Evolutionary conservation across 2,329 filamentous ascomycete species (phyloP).

Genomic region (Pseudophaeomoniella oleicola): DNA sequence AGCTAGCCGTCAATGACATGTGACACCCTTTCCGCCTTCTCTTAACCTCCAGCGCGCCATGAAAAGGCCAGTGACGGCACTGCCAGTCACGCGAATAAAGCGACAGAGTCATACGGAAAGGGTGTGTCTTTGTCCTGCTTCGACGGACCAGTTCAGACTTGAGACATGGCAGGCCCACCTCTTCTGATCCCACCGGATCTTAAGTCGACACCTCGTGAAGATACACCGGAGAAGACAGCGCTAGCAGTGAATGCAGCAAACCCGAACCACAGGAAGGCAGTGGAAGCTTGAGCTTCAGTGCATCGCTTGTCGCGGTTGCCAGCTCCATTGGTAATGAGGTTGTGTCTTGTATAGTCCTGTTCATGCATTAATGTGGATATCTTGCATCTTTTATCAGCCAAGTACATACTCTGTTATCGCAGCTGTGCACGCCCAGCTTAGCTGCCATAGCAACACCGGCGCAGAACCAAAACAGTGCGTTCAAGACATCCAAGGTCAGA

Average conservation of each 20-base stretch:
- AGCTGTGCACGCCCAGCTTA: conserved; percentile 27
- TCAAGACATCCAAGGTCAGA: conserved; percentile 29
- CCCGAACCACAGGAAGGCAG: conserved; percentile 37
- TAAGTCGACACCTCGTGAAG: conserved; percentile 19
- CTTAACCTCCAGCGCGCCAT: too few species aligned
- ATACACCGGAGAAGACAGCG: conserved; percentile 23
- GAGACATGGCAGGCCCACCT: conserved; percentile 26
- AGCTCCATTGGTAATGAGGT: conserved; percentile 31
- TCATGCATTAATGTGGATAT: conserved; percentile 2
- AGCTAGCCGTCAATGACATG: too few species aligned
- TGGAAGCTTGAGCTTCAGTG: conserved; percentile 34
- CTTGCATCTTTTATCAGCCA: not conserved
- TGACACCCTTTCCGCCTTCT: too few species aligned
- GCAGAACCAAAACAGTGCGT: conserved; percentile 33
- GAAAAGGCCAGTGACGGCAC: too few species aligned
- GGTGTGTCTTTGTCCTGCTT: too few species aligned
- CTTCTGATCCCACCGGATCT: conserved; percentile 19
- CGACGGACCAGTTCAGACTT: too few species aligned
- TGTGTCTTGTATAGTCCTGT: conserved; percentile 25
- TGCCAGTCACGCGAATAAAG: too few species aligned
- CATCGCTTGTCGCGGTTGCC: conserved; percentile 24
- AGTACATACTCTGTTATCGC: conserved; percentile 26
- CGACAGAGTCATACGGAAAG: too few species aligned
- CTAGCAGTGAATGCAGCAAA: conserved; percentile 29
- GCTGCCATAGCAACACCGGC: conserved; percentile 34